Evolutionary conservation across 768 basidiomycete genomes (phyloP).

Genomic region (Boletus sensibilis): DNA sequence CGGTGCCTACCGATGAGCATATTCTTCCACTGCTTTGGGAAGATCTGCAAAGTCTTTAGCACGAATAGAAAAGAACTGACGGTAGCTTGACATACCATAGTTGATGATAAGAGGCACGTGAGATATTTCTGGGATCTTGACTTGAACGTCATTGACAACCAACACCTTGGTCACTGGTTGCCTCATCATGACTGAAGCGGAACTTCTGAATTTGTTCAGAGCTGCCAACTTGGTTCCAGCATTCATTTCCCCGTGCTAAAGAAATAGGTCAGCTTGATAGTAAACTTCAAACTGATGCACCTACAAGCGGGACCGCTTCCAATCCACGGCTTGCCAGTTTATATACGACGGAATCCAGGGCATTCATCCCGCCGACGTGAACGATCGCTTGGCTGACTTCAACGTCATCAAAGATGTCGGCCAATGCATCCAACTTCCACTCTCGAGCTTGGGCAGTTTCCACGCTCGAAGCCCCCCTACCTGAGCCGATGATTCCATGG

Average conservation of each 20-base stretch:
- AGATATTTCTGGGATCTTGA: slow-evolving; percentile 86
- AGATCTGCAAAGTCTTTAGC: slow-evolving; percentile 53
- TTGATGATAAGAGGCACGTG: slow-evolving; percentile 94
- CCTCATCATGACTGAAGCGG: slow-evolving; percentile 55
- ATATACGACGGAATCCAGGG: slow-evolving; percentile 86
- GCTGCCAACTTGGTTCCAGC: slow-evolving; percentile 76
- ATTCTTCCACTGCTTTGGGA: slow-evolving; percentile 95
- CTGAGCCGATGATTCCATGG: slow-evolving; percentile 90
- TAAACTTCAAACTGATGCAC: slow-evolving; percentile 29
- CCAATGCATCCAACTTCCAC: slow-evolving; percentile 92
- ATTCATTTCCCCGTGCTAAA: slow-evolving; percentile 91
- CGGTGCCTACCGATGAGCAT: slow-evolving; percentile 79
- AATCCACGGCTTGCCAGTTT: slow-evolving; percentile 83
- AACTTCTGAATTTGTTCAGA: slow-evolving; percentile 77
- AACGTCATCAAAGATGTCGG: slow-evolving; percentile 86
- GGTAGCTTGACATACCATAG: slow-evolving; percentile 57
- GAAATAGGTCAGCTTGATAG: slow-evolving; percentile 13
- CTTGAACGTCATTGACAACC: slow-evolving; percentile 90
- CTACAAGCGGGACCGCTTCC: slow-evolving; percentile 85
- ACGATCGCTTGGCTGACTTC: slow-evolving; percentile 80
- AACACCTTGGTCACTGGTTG: slow-evolving; percentile 72
- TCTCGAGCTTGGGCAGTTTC: slow-evolving; percentile 85
- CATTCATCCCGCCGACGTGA: slow-evolving; percentile 84
- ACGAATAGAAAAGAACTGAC: neutral
- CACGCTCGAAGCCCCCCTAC: slow-evolving; percentile 76